Evolutionary conservation across 352 stramenopile species (phyloP).

Genomic region (Halophytophthora polymorphica): DNA sequence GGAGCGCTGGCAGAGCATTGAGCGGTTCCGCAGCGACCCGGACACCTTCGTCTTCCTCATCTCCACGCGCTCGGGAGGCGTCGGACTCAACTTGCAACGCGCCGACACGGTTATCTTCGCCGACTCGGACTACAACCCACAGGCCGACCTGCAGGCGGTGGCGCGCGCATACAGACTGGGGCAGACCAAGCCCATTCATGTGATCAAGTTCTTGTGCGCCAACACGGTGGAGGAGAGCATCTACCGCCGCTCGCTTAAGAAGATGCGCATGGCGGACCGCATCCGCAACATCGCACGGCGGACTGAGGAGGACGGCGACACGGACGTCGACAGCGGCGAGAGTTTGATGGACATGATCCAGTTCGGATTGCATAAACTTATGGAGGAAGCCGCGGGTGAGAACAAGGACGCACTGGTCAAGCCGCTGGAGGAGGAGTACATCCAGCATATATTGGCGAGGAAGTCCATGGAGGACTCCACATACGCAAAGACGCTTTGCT

Average conservation of each 20-base stretch:
- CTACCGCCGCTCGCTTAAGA: slow-evolving; percentile 63
- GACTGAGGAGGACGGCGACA: slow-evolving; percentile 18
- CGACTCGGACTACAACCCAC: slow-evolving; percentile 79
- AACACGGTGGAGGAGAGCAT: slow-evolving; percentile 82
- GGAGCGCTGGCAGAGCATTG: slow-evolving; percentile 78
- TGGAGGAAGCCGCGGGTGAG: slow-evolving; percentile 35
- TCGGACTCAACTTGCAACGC: slow-evolving; percentile 74
- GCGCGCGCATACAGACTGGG: slow-evolving; percentile 68
- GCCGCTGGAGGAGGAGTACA: slow-evolving; percentile 54
- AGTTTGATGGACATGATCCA: slow-evolving; percentile 69
- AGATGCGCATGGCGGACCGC: slow-evolving; percentile 71
- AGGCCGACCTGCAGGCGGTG: slow-evolving; percentile 68
- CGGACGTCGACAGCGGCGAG: slow-evolving; percentile 39
- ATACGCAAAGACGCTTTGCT: slow-evolving; percentile 4
- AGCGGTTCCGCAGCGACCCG: slow-evolving; percentile 79
- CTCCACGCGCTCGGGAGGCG: slow-evolving; percentile 65
- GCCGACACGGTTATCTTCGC: slow-evolving; percentile 82
- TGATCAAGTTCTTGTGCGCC: slow-evolving; percentile 74
- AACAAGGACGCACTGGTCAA: slow-evolving; percentile 33
- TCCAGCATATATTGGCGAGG: slow-evolving; percentile 41
- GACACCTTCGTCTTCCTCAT: slow-evolving; percentile 89
- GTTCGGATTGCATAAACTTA: slow-evolving; percentile 69
- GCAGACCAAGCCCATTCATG: slow-evolving; percentile 74
- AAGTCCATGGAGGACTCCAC: slow-evolving; percentile 6
- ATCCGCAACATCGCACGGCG: slow-evolving; percentile 63